Evolutionary conservation across 2,329 filamentous ascomycete genomes (phyloP), one percentile per base, ranked within the genome.

Genomic region (Aspergillus puulaauensis): DNA sequence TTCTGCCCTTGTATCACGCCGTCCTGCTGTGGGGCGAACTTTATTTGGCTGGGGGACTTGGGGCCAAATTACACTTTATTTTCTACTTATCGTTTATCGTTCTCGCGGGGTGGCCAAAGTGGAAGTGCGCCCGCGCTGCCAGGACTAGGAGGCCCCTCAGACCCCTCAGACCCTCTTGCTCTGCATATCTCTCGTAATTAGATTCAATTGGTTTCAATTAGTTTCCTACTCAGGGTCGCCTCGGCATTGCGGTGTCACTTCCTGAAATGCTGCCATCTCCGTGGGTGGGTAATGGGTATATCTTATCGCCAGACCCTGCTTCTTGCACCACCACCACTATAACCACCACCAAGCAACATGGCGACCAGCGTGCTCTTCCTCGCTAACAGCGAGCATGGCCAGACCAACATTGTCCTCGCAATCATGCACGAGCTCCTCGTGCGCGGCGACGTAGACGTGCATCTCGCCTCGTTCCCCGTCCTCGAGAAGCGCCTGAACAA

Each of bases 351-450:
- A 31, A 31, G 14, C 35, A 37, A 37, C 4, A 37, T 52, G 44
- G 17, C 24, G 1, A 64, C 55, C 35, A 62, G 53, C 4, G 68
- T 79, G 8, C 66, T 82, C 1, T 74, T 82, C 43, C 62, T 82
- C 41, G 77, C 79, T 3, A 80, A 77, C 61, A 70, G 72, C 51
- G 80, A 82, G 56, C 73, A 74, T 57, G 80, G 80, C 4, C 76
- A 80, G 56, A 75, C 77, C 17, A 82, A 80, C 62, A 75, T 81
- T 23, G 71, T 79, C 37, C 60, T 82, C 6, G 79, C 79, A 6
- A 73, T 76, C 0, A 70, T 70, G 4, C 70, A 77, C 37, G 78
- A 78, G 27, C 67, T 81, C 0, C 61, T 78, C 1, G 63, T 68
- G 4, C 66, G 71, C 6, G 69, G 71, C 2, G 57, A 74, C 14